Base-by-base conservation (phyloP, 495 filamentous ascomycete species). In the Penicillium verhagenii region DNA sequence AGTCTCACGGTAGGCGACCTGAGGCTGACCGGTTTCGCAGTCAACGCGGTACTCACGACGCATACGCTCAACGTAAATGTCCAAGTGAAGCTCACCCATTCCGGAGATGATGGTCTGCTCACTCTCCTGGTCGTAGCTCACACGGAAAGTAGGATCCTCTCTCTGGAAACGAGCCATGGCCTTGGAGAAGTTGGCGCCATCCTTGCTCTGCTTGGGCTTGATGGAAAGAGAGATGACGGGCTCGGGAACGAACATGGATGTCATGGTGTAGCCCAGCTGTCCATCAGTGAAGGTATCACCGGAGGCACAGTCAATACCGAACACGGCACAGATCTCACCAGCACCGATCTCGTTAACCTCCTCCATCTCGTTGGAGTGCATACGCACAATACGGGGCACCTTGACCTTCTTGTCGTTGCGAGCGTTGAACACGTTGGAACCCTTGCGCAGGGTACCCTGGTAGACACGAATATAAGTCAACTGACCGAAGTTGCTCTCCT, bases 301-400 rank as follows among this genome's bases (percentile, higher is more conserved):
- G 29, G 93, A 97, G 19, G 95, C 92, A 72, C 95, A 99, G 54
- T 99, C 95, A 49, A 99, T 87, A 67, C 95, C 95, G 67, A 99
- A 99, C 51, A 99, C 92, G 47, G 95, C 95, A 65, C 95, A 97
- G 51, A 99, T 97, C 68, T 99, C 95, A 65, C 95, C 95, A 35
- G 95, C 91, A 39, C 91, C 89, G 46, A 99, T 87, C 68, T 97
- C 92, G 43, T 67, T 75, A 13, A 96, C 89, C 59, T 99, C 95
- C 72, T 97, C 95, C 95, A 99, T 94, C 68, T 99, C 95, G 67
- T 97, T 96, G 28, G 92, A 96, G 79, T 99, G 95, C 95, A 99
- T 99, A 42, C 95, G 89, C 44, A 99, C 95, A 64, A 99, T 99
- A 62, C 92, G 88, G 19, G 95, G 95, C 53, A 97, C 85, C 72